phyloP scores from a whole-genome alignment of 2,329 filamentous ascomycete species.

The Hypoxylon sp. region DNA sequence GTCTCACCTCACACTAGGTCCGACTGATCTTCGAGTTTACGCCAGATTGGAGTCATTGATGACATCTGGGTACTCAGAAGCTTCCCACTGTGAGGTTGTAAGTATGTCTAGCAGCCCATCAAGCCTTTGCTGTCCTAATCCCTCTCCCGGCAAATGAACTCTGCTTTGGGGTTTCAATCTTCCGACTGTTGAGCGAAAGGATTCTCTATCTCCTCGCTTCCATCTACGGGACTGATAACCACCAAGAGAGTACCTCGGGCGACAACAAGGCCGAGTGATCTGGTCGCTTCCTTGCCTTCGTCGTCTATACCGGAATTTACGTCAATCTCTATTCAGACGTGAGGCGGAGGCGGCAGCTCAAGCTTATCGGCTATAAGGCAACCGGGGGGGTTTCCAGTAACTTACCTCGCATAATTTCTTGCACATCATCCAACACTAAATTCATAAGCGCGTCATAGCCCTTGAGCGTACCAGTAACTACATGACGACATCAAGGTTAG shows the following conservation, averaged over 20 bases:
- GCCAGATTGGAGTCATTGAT: neutral
- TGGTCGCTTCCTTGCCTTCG: constrained; percentile 86
- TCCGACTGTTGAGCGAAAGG: constrained; percentile 86
- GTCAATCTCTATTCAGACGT: neutral
- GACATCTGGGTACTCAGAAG: neutral
- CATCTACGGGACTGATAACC: constrained; percentile 91
- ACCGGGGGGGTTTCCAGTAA: constrained; percentile 25
- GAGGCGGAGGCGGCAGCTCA: neutral
- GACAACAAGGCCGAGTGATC: constrained; percentile 87
- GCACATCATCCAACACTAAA: constrained; percentile 92
- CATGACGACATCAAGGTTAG: neutral
- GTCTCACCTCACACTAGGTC: neutral
- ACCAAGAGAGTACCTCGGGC: constrained; percentile 93
- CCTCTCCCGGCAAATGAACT: neutral
- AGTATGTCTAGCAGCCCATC: neutral
- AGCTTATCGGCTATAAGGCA: neutral
- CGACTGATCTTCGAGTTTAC: neutral
- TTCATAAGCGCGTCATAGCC: constrained; percentile 99
- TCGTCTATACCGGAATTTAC: constrained; percentile 73
- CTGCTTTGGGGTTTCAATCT: constrained; percentile 57
- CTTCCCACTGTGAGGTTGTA: neutral
- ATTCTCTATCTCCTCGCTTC: constrained; percentile 95
- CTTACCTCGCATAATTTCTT: constrained; percentile 88
- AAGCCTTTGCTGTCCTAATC: neutral
- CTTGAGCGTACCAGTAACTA: constrained; percentile 90